Conservation (phyloP, 257 asterid species). For the Plantago elongata region DNA sequence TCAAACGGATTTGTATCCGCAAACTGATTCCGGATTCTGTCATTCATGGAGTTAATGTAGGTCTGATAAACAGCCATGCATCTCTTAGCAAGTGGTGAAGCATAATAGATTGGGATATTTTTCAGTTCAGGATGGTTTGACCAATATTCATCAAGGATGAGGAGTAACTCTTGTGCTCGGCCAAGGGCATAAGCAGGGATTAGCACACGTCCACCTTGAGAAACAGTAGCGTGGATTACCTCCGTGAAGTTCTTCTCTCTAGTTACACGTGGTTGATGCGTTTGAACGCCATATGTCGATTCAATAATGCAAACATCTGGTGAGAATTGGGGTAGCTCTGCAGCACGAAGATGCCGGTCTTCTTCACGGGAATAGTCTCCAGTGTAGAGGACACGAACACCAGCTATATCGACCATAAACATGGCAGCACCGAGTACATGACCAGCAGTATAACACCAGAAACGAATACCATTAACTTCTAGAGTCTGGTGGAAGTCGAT, state of each 20-base stretch:
- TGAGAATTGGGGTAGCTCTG: constrained; percentile 87
- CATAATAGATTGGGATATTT: constrained; percentile 80
- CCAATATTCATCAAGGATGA: constrained; percentile 94
- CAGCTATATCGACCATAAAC: constrained; percentile 99
- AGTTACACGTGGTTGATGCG: constrained; percentile 73
- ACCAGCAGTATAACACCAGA: constrained; percentile 99
- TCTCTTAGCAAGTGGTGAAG: constrained; percentile 95
- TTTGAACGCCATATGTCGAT: constrained; percentile 96
- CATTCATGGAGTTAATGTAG: constrained; percentile 89
- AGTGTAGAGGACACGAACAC: constrained; percentile 91
- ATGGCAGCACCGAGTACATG: constrained; percentile 99
- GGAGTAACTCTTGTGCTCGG: constrained; percentile 94
- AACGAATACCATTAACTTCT: constrained; percentile 90
- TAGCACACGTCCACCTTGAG: constrained; percentile 92
- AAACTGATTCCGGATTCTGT: constrained; percentile 71
- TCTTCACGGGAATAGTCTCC: constrained; percentile 98
- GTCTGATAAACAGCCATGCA: constrained; percentile 97
- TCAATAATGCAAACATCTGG: constrained; percentile 96
- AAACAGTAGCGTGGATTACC: constrained; percentile 64
- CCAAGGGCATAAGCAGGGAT: constrained; percentile 97
- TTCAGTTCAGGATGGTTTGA: constrained; percentile 84
- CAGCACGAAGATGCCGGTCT: constrained; percentile 97
- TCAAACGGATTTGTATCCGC: constrained; percentile 76
- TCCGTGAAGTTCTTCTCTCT: constrained; percentile 93
- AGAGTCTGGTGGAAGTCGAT: constrained; percentile 96